phyloP scores from a whole-genome alignment of 1,284 basidiomycete species.

The Boletus smithii region DNA sequence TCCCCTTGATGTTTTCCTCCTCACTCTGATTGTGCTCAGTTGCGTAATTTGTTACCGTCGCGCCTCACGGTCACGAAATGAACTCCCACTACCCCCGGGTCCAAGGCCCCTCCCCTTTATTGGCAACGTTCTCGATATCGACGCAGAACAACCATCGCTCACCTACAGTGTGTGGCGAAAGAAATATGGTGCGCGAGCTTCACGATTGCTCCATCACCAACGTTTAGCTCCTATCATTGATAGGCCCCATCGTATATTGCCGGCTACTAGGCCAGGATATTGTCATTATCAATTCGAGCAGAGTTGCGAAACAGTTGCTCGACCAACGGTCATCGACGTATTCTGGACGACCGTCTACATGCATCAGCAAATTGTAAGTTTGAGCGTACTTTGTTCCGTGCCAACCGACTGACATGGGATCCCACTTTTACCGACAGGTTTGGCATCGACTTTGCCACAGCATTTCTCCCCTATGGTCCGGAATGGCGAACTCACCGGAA shows the following conservation, averaged over 20 bases:
- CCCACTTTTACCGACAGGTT: no score
- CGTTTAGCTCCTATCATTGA: background rate
- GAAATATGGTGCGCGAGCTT: slow-evolving; percentile 24
- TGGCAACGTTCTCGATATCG: slow-evolving; percentile 46
- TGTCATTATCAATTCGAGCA: slow-evolving; percentile 29
- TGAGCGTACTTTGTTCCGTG: no score
- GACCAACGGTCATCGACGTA: slow-evolving; percentile 31
- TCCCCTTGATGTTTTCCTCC: slow-evolving; percentile 6
- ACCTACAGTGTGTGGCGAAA: slow-evolving; percentile 28
- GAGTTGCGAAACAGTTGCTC: slow-evolving; percentile 28
- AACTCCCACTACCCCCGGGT: slow-evolving; percentile 34
- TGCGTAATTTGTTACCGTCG: slow-evolving; percentile 12
- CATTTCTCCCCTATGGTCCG: slow-evolving; percentile 31
- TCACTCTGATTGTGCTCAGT: slow-evolving; percentile 16
- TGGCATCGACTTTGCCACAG: slow-evolving; percentile 33
- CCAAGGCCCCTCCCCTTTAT: slow-evolving; percentile 34
- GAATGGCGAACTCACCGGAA: slow-evolving; percentile 31
- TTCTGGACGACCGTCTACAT: slow-evolving; percentile 29
- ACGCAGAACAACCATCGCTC: slow-evolving; percentile 41
- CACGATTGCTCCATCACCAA: background rate
- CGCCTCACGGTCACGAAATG: slow-evolving; percentile 4
- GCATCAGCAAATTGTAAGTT: slow-evolving; percentile 26
- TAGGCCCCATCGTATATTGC: slow-evolving; percentile 31
- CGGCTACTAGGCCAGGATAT: slow-evolving; percentile 26
- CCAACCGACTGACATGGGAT: background rate